Evolutionary conservation across 306 rosid genomes (phyloP).

Genomic region (Acacia melanoxylon): DNA sequence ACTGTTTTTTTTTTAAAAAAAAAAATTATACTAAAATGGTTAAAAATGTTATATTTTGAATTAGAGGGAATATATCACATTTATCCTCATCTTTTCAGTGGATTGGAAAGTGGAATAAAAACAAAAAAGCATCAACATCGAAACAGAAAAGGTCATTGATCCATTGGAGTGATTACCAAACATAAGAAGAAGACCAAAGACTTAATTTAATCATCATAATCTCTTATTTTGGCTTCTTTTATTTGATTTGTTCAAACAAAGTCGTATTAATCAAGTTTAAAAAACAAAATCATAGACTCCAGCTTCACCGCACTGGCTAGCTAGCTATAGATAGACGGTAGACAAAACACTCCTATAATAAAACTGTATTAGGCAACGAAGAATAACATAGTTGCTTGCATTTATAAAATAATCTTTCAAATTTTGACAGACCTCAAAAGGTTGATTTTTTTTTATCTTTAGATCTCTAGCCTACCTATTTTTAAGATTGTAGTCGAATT

Average conservation of each 20-base stretch:
- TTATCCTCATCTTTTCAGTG: constrained; percentile 6
- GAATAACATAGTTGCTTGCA: neutral
- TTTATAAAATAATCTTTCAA: neutral
- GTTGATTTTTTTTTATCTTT: neutral
- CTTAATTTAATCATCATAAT: neutral
- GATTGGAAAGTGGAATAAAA: neutral
- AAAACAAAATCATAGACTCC: neutral
- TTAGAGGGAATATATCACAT: neutral
- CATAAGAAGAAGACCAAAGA: neutral
- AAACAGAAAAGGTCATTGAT: constrained; percentile 6
- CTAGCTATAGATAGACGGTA: neutral
- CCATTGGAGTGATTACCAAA: neutral
- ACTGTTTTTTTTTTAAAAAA: too few relatives aligned
- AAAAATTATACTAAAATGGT: too few relatives aligned
- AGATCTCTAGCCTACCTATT: neutral
- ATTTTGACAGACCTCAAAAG: neutral
- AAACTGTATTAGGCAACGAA: neutral
- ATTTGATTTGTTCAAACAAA: neutral
- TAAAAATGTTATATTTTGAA: too few relatives aligned
- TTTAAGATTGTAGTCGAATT: neutral
- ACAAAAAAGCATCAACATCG: constrained; percentile 26
- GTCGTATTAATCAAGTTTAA: neutral
- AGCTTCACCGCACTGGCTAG: constrained; percentile 7
- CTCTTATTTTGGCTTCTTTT: neutral
- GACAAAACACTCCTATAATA: neutral